Conservation (phyloP, 1,284 basidiomycete genomes). For the Moesziomyces parantarcticus region DNA sequence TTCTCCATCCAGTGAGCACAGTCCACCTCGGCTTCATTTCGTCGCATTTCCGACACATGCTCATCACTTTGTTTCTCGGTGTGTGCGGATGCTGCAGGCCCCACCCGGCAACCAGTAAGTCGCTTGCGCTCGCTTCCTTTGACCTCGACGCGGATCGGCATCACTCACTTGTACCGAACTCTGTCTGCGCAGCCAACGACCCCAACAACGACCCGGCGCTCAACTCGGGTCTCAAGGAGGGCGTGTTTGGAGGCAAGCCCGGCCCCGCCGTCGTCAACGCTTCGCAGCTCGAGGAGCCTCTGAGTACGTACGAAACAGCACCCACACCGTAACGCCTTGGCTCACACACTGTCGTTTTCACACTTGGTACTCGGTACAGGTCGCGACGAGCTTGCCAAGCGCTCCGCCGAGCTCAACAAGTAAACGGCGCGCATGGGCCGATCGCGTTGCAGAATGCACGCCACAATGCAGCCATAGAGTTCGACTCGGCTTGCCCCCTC, state of each 20-base stretch:
- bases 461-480: background rate
- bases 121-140: background rate
- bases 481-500: conserved; percentile 1
- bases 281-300: conserved; percentile 39
- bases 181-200: conserved; percentile 37
- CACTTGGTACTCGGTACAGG: conserved; percentile 3
- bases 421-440: conserved; percentile 2
- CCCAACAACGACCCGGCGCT: conserved; percentile 50
- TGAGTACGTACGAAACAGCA: conserved; percentile 23
- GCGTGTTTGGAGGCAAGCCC: conserved; percentile 37
- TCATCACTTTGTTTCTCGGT: conserved; percentile 1
- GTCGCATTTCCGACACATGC: background rate
- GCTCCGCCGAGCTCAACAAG: conserved; percentile 59
- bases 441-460: background rate
- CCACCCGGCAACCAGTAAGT: conserved; percentile 55
- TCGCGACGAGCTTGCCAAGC: conserved; percentile 52
- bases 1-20: conserved; percentile 51
- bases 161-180: background rate
- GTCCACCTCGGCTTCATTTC: background rate
- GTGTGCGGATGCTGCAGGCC: conserved; percentile 17
- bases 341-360: background rate
- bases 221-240: conserved; percentile 31
- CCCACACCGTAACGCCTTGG: background rate
- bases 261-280: conserved; percentile 40
- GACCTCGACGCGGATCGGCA: no score